Conservation (phyloP, 2,329 filamentous ascomycete species). For the Diaporthe sp. region DNA sequence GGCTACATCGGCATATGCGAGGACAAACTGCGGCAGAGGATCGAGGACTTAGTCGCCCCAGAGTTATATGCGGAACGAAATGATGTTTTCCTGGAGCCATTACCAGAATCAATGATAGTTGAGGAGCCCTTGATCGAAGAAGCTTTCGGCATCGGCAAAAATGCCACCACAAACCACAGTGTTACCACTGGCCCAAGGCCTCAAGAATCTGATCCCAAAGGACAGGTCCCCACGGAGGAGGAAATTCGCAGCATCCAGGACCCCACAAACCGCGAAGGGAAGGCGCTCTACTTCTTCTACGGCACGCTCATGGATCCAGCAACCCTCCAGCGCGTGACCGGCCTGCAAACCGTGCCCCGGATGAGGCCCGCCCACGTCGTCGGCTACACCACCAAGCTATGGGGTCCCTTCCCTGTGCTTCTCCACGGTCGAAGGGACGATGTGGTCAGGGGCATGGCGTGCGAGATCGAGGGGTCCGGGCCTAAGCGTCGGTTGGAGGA, state of each 20-base stretch:
- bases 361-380: constrained; percentile 5
- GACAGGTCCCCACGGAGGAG: background rate
- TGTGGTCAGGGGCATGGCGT: constrained; percentile 6
- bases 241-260: background rate
- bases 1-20: constrained; percentile 19
- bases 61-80: background rate
- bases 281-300: constrained; percentile 13
- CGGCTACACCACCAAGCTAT: constrained; percentile 1
- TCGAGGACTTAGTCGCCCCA: background rate
- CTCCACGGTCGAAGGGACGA: background rate
- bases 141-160: background rate
- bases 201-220: background rate
- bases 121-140: constrained; percentile 4
- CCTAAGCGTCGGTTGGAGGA: constrained; percentile 21
- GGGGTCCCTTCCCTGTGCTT: constrained; percentile 2
- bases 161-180: background rate
- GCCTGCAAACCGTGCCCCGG: background rate
- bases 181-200: background rate
- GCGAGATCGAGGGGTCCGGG: constrained; percentile 9
- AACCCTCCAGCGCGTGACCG: background rate
- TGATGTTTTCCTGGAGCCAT: background rate
- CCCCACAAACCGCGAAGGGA: background rate
- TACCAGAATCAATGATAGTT: constrained; percentile 14
- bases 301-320: constrained; percentile 17
- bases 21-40: constrained; percentile 4